Base-by-base conservation (phyloP, 768 basidiomycete species). In the Leccinum longicurvipes region DNA sequence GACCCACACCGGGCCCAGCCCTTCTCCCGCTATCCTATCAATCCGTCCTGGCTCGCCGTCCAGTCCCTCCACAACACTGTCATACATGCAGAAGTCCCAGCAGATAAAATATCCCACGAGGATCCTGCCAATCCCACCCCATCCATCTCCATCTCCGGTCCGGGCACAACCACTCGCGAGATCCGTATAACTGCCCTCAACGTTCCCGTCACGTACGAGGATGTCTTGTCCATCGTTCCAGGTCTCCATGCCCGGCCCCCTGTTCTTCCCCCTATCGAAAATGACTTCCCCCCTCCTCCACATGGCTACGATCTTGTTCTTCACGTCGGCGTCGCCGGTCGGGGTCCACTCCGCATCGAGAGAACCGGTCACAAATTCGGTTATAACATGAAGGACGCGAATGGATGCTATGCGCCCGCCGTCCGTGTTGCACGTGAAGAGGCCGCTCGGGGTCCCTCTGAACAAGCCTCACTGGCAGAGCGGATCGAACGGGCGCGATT, bases 1-100 rank as follows among this genome's bases (percentile, higher is more conserved):
- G 50, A 66, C 67, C 28, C 50, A 51, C 49, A 47, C 56, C 46
- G 59, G 64, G 58, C 49, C 58, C 63, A 85, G 82, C 83, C 85
- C 25, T 85, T 83, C 67, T 69, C 75, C 50, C 78, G 80, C 19
- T 80, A 79, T 61, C 63, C 73, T 50, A 76, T 77, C 53, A 89
- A 89, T 63, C 87, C 87, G 2, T 88, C 87, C 21, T 89, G 87
- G 87, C 75, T 85, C 7, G 86, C 86, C 31, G 85, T 84, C 11
- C 73, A 79, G 57, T 76, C 82, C 10, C 74, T 89, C 21, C 83
- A 87, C 62, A 81, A 87, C 66, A 72, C 74, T 41, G 61, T 81
- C 55, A 70, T 87, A 9, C 71, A 67, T 24, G 70, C 76, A 25
- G 76, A 81, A 59, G 62, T 72, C 9, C 62, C 72, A 24, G 56